Evolutionary conservation across 1,139 yeast species (phyloP), one percentile per base, ranked within the genome.

Genomic region (Wickerhamomyces sp.): DNA sequence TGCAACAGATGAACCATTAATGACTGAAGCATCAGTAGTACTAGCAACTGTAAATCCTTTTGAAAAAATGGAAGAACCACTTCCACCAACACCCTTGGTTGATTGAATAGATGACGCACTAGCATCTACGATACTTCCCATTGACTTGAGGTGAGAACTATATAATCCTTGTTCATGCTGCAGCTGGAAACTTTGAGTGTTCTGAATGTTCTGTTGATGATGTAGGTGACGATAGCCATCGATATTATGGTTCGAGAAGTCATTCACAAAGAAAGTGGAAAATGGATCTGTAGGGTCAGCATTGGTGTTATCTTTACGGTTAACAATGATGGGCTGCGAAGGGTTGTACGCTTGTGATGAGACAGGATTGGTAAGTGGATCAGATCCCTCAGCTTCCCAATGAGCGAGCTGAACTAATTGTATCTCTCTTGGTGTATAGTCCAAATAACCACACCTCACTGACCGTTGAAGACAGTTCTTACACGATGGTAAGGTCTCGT

Each of bases 401-500:
- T 53, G 55, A 1, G 53, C 40, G 35, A 42, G 47, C 29, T 40
- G 41, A 13, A 52, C 49, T 13, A 36, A 18, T 4, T 43, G 43
- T 2, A 53, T 33, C 36, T 50, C 49, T 8, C 45, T 41, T 10
- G 37, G 40, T 1, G 53, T 27, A 33, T 44, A 49, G 41, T 50
- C 55, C 36, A 54, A 38, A 40, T 56, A 56, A 3, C 55, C 57
- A 43, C 59, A 55, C 7, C 52, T 42, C 30, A 50, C 51, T 4
- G 46, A 42, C 33, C 48, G 48, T 13, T 42, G 36, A 7, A 30
- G 13, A 38, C 60, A 56, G n/a, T 51, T 49, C 10, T 34, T 32
- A 36, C 60, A 56, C 3, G 49, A 37, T 0, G 60, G 60, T 2
- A 55, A 26, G 0, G 51, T 43, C 37, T 56, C 60, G 37, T 56